Conservation (phyloP, 106 monocot species). For the Acorus gramineus region DNA sequence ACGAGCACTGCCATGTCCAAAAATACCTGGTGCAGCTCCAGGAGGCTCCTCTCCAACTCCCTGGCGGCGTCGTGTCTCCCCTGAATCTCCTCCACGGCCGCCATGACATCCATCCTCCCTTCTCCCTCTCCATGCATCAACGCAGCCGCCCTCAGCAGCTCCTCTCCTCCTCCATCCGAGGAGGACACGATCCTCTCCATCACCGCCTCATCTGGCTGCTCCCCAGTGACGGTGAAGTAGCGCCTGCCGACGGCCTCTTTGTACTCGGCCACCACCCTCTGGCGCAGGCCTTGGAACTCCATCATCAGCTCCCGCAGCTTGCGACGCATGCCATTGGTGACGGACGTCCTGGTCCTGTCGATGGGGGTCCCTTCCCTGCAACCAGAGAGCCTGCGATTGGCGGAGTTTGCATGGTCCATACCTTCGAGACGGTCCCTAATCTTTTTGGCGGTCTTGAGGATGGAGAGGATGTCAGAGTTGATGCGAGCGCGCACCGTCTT, state of each 20-base stretch:
- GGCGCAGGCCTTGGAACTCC: constrained; percentile 10
- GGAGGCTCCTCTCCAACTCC: constrained; percentile 10
- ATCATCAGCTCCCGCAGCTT: constrained; percentile 9
- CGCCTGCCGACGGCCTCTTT: constrained; percentile 5
- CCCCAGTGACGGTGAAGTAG: constrained; percentile 6
- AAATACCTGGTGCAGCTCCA: constrained; percentile 13
- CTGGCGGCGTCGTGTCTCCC: constrained; percentile 7
- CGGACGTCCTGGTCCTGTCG: constrained; percentile 6
- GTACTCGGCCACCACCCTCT: constrained; percentile 13
- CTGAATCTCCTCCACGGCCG: constrained; percentile 8
- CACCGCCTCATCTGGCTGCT: constrained; percentile 6
- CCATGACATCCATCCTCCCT: not conserved
- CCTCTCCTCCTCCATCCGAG: constrained; percentile 1
- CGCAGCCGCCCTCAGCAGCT: constrained; percentile 1
- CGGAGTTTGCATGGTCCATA: constrained; percentile 6
- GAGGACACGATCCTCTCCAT: constrained; percentile 3
- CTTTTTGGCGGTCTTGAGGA: constrained; percentile 1
- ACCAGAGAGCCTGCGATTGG: constrained; percentile 2
- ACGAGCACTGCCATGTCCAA: constrained; percentile 12
- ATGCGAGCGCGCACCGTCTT: not conserved
- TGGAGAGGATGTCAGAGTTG: constrained; percentile 7
- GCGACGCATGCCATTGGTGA: constrained; percentile 10
- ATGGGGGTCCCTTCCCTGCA: constrained; percentile 3
- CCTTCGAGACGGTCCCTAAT: constrained; percentile 9
- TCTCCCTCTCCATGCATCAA: not conserved